A percentile compares a stretch with the other conserved stretches of the same genome.
These are phyloP conservation scores for Umbelopsis sp. DNA, from an alignment of 192 early-diverging fungal genomes.

Conservation along the genomic window DNA sequence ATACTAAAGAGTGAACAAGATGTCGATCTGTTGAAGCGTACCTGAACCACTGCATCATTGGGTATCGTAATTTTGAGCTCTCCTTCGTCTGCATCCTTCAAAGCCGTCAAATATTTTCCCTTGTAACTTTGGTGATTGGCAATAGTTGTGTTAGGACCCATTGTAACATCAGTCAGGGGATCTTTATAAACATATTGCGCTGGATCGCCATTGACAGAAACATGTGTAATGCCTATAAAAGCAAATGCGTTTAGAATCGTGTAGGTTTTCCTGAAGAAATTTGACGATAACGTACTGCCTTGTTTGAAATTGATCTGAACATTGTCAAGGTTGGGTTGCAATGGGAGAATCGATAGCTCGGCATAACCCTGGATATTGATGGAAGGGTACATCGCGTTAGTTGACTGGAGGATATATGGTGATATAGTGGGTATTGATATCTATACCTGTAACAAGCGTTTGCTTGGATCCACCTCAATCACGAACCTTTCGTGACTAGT, in stretches of 20 bases:
- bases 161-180: constrained; percentile 42
- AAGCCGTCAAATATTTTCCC: constrained; percentile 44
- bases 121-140: constrained; percentile 51
- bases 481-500: constrained; percentile 58
- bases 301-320: constrained; percentile 52
- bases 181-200: constrained; percentile 44
- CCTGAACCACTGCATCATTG: constrained; percentile 2
- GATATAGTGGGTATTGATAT: neutral
- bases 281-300: constrained; percentile 34
- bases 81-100: constrained; percentile 52
- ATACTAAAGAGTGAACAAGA: neutral
- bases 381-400: neutral
- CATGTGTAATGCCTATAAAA: constrained; percentile 37
- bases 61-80: constrained; percentile 47
- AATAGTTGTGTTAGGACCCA: constrained; percentile 37
- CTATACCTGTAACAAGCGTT: constrained; percentile 46
- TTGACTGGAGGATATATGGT: neutral
- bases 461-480: constrained; percentile 50
- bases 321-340: constrained; percentile 35
- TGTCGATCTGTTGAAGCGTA: neutral
- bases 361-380: constrained; percentile 44
- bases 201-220: constrained; percentile 35
- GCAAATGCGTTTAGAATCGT: neutral
- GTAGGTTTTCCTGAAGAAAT: neutral
- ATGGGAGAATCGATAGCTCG: constrained; percentile 49